Evolutionary conservation across 2,329 filamentous ascomycete genomes (phyloP), one percentile per base, ranked within the genome.

Genomic region (Zymoseptoria pseudotritici): DNA sequence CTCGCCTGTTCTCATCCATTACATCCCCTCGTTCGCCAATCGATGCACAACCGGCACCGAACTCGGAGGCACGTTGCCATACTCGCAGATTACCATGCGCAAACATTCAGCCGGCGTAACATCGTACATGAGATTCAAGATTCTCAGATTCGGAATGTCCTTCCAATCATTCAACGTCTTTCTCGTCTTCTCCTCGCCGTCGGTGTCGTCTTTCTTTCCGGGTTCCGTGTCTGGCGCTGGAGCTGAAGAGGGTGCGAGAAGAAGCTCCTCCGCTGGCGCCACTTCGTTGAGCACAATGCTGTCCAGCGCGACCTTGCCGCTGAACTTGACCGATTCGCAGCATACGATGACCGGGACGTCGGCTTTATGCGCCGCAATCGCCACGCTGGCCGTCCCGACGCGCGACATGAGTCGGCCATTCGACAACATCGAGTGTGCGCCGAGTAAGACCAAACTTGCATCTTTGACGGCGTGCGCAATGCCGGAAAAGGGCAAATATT

Each of bases 241-340:
- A 7, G 59, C 36, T 19, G 26, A 50, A 13, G 29, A 17, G 7
- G 49, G 22, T 65, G 62, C 58, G 55, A 72, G 22, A 55, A 80
- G 69, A 10, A 89, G 76, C 76, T 90, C 81, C 74, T 88, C 84
- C 75, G 90, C 70, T 73, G 92, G 82, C 76, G 85, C 91, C 63
- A 97, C 87, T 78, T 99, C 94, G 74, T 99, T 99, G 70, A 91
- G 87, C 50, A 94, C 93, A 66, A 97, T 90, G 22, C 91, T 93
- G 76, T 97, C 94, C 13, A 95, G 85, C 6, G 91, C 89, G 10
- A 97, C 90, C 60, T 91, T 87, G 68, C 91, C 86, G 69, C 94
- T 89, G 73, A 97, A 97, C 76, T 97, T 99, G 77, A 97, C 87
- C 3, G 89, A 94, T 78, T 97, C 93, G 74, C 91, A 96, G 61